A percentile compares a stretch with the other conserved stretches of the same genome.
These are phyloP conservation scores for Chlamydomonas incerta DNA, from an alignment of 139 green algal genomes.

Conservation along the genomic window DNA sequence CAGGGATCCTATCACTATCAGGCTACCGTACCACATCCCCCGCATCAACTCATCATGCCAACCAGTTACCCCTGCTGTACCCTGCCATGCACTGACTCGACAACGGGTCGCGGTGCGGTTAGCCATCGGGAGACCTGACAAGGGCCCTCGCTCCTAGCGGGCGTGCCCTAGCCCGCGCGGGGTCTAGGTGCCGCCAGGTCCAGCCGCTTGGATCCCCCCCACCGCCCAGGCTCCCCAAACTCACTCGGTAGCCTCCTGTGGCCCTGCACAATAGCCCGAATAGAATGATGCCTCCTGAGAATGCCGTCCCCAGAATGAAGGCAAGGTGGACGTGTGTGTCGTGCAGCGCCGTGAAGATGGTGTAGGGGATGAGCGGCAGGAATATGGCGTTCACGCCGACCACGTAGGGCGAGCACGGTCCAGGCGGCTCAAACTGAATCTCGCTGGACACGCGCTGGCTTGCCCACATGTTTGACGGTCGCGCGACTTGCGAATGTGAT, in stretches of 20 bases:
- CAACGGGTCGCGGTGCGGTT: too few species aligned
- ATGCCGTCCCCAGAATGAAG: slow-evolving; percentile 22
- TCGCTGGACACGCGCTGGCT: too few species aligned
- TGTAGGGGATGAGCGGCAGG: slow-evolving; percentile 9
- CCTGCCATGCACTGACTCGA: too few species aligned
- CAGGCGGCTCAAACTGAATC: neutral
- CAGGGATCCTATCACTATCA: too few species aligned
- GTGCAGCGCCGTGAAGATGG: slow-evolving; percentile 4
- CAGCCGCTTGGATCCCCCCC: too few species aligned
- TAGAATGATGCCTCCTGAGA: slow-evolving; percentile 12
- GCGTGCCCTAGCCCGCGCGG: too few species aligned
- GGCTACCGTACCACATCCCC: neutral
- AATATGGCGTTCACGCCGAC: slow-evolving; percentile 20
- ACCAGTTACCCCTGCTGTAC: too few species aligned
- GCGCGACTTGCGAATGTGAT: too few species aligned
- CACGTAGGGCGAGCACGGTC: neutral
- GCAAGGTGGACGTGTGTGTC: slow-evolving; percentile 21
- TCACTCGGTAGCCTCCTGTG: slow-evolving; percentile 5
- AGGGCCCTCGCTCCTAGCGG: neutral
- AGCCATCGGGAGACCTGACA: neutral
- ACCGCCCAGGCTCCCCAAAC: too few species aligned
- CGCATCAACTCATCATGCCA: too few species aligned
- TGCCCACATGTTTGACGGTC: too few species aligned
- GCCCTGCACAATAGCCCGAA: neutral
- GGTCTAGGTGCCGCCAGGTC: too few species aligned